A percentile compares a stretch with the other conserved stretches of the same genome.
Conservation (phyloP, 768 basidiomycete genomes). For the Coprinopsis sp. region DNA sequence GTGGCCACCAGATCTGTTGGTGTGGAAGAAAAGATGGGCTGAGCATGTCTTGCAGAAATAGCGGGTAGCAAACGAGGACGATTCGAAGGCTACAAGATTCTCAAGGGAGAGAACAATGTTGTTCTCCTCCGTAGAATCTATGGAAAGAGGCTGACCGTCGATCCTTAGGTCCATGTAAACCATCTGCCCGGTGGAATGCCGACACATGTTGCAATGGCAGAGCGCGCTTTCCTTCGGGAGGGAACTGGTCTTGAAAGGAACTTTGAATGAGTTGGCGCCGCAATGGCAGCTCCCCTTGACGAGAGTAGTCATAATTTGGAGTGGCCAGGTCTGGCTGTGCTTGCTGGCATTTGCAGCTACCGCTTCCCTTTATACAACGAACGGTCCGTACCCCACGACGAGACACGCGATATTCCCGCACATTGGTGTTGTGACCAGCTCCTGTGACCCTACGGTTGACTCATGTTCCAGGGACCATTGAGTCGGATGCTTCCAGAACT, state of each 20-base stretch:
- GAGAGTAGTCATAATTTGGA: conserved; percentile 17
- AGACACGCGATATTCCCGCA: too few species aligned
- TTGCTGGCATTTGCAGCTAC: too few species aligned
- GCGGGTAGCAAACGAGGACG: conserved; percentile 16
- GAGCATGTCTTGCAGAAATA: conserved; percentile 28
- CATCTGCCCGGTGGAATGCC: conserved; percentile 27
- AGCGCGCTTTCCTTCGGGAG: conserved; percentile 21
- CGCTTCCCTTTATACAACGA: too few species aligned
- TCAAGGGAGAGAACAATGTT: conserved; percentile 1
- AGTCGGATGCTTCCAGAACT: too few species aligned
- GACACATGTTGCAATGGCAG: conserved; percentile 29
- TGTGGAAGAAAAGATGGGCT: conserved; percentile 22
- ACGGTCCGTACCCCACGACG: too few species aligned
- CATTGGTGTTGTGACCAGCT: too few species aligned
- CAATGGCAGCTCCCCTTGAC: conserved; percentile 25
- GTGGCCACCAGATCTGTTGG: not conserved
- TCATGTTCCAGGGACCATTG: too few species aligned
- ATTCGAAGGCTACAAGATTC: conserved; percentile 20
- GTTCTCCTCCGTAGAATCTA: conserved; percentile 6
- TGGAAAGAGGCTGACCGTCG: conserved; percentile 8
- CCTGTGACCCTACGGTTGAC: too few species aligned
- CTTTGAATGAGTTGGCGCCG: conserved; percentile 23
- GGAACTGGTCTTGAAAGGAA: conserved; percentile 19
- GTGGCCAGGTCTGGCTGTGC: too few species aligned
- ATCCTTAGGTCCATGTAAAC: conserved; percentile 15